A percentile compares a stretch with the other conserved stretches of the same genome.
Evolutionary conservation across 2,329 filamentous ascomycete species (phyloP).

Genomic region (Purpureocillium takamizusanense): DNA sequence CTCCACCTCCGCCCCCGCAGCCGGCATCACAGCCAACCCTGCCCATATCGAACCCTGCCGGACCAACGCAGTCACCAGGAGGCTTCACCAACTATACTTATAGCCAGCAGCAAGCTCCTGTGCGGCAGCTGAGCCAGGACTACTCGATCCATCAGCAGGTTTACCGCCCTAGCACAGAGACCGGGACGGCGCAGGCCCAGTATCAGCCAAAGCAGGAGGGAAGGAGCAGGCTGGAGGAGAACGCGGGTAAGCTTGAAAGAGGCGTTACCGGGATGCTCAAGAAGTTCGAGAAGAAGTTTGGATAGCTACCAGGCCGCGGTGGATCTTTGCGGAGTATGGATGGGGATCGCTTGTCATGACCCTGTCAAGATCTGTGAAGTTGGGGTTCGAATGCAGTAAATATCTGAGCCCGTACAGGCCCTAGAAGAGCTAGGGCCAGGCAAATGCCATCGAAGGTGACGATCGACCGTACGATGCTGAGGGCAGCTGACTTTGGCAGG

Average conservation of each 20-base stretch:
- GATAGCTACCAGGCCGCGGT: constrained; percentile 19
- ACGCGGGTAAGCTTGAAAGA: constrained; percentile 58
- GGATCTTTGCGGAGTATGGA: too few species aligned
- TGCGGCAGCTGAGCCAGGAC: constrained; percentile 22
- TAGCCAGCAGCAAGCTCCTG: constrained; percentile 17
- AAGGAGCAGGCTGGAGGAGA: constrained; percentile 50
- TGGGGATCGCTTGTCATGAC: not conserved
- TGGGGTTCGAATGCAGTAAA: too few species aligned
- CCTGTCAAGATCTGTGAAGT: too few species aligned
- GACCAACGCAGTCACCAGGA: constrained; percentile 35
- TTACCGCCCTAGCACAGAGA: constrained; percentile 59
- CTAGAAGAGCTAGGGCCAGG: too few species aligned
- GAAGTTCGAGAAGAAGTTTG: constrained; percentile 71
- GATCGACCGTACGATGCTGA: too few species aligned
- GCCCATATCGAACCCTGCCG: constrained; percentile 24
- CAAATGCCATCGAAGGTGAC: too few species aligned
- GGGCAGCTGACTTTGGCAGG: too few species aligned
- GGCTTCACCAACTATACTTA: constrained; percentile 49
- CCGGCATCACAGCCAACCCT: constrained; percentile 18
- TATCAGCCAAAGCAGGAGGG: constrained; percentile 36
- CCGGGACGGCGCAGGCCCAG: constrained; percentile 19
- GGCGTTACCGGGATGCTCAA: constrained; percentile 64
- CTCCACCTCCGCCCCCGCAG: constrained; percentile 23
- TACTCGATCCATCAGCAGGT: constrained; percentile 60
- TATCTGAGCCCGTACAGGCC: too few species aligned